Evolutionary conservation across 139 green algal species (phyloP), one percentile per base, ranked within the genome.

Genomic region (Volvox reticuliferus): DNA sequence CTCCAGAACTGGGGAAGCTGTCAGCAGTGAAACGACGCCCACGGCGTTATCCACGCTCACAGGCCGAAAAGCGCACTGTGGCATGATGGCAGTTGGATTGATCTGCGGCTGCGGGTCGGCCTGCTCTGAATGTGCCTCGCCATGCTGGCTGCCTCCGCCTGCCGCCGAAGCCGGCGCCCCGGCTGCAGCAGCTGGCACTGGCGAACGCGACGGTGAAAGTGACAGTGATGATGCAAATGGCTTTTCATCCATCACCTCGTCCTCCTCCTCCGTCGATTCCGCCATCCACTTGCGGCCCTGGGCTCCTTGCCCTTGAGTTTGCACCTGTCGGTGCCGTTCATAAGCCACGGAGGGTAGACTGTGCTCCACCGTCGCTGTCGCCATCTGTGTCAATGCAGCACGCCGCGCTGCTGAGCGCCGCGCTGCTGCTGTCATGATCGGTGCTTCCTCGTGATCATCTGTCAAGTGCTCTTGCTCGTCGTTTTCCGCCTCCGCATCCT

Each of bases 191-290:
- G 78, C 21, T 44, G 14, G 78, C 36, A 67, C 12, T 12, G 78
- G 78, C 20, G 78, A 84, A 24, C 78, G 24, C 16, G 78, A 84
- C 6, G 78, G 78, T 26, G 78, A 84, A 37, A 84, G 36, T 9
- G 78, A 84, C 78, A 84, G 36, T 33, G 78, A 55, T 33, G 78
- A 55, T 18, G 75, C 61, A 24, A 30, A 81, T 13, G 17, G 36
- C 78, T 84, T 65, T 44, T 84, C 78, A 1, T 84, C 78, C 37
- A 68, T 35, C 78, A 22, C 78, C 36, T 67, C 73, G 73, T 50
- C 78, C 78, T 84, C 37, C 37, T 67, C 37, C 37, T 84, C 37
- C 37, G 36, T 84, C 78, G 78, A 68, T 22, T 84, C 78, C 1
- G 75, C 5, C 44, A 9, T 55, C 32, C 30, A 81, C 22, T 81